A percentile compares a stretch with the other conserved stretches of the same genome.
These are phyloP conservation scores for Aspergillus carlsbadensis DNA, from an alignment of 495 filamentous ascomycete species.

Conservation along the genomic window DNA sequence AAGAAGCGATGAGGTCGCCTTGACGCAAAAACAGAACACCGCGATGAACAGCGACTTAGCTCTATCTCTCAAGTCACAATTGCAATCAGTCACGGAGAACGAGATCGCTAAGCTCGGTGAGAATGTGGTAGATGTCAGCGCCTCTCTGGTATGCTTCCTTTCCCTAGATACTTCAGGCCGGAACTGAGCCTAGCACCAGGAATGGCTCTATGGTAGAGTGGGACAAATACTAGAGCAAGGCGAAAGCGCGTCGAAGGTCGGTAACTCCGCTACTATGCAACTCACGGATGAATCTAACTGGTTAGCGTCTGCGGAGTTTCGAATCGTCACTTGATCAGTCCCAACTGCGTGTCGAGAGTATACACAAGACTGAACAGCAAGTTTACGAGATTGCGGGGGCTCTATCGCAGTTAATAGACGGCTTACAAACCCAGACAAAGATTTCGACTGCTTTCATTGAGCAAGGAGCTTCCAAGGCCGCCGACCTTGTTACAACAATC, in stretches of 20 bases:
- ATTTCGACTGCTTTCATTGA: slow-evolving; percentile 40
- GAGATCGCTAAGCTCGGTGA: slow-evolving; percentile 26
- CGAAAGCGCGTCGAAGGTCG: slow-evolving; percentile 32
- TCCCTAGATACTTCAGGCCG: not conserved
- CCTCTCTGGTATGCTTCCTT: slow-evolving; percentile 28
- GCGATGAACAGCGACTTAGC: slow-evolving; percentile 32
- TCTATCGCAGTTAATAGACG: slow-evolving; percentile 34
- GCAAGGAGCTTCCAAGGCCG: slow-evolving; percentile 34
- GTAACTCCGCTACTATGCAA: not conserved
- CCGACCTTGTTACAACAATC: slow-evolving; percentile 40
- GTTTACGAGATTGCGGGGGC: slow-evolving; percentile 37
- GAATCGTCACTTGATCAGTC: slow-evolving; percentile 36
- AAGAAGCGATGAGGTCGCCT: slow-evolving; percentile 24
- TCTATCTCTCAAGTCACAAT: slow-evolving; percentile 22
- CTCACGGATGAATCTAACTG: slow-evolving; percentile 16
- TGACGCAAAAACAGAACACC: slow-evolving; percentile 25
- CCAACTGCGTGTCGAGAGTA: slow-evolving; percentile 30
- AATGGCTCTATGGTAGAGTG: slow-evolving; percentile 34
- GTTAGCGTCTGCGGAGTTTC: slow-evolving; percentile 39
- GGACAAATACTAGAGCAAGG: slow-evolving; percentile 33
- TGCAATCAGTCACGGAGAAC: slow-evolving; percentile 29
- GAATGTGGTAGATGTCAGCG: slow-evolving; percentile 31
- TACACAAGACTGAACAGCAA: slow-evolving; percentile 37
- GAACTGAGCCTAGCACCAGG: slow-evolving; percentile 20
- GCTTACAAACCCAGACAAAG: slow-evolving; percentile 31